These are phyloP conservation scores for Spinellus fusiger DNA, from an alignment of 192 early-diverging fungal genomes.

Conservation along the genomic window DNA sequence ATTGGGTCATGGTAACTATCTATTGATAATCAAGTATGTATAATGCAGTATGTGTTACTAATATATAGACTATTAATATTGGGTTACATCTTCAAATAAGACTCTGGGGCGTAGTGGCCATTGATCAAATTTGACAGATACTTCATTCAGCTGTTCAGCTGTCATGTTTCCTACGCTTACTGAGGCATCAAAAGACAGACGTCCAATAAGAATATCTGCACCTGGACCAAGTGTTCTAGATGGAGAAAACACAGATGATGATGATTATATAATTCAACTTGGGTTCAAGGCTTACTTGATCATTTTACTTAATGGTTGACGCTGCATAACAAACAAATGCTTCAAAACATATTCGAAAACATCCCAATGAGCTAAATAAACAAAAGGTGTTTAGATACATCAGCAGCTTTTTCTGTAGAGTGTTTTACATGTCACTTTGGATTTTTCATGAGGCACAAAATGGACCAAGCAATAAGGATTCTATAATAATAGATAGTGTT, in stretches of 20 bases:
- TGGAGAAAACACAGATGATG: background rate
- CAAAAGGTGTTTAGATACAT: background rate
- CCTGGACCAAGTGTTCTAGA: constrained; percentile 46
- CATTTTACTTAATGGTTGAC: constrained; percentile 20
- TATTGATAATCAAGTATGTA: too few species aligned
- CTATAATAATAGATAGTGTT: constrained; percentile 5
- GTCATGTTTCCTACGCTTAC: constrained; percentile 37
- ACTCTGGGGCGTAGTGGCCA: constrained; percentile 45
- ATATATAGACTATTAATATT: too few species aligned
- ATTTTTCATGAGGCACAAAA: constrained; percentile 22
- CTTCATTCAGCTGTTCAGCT: constrained; percentile 40
- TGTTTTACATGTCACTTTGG: constrained; percentile 9
- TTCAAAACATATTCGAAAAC: constrained; percentile 36
- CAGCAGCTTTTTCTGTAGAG: background rate
- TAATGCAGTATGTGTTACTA: too few species aligned
- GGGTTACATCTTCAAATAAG: constrained; percentile 43
- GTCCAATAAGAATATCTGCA: constrained; percentile 41
- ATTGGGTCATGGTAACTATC: too few species aligned
- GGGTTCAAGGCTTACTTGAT: constrained; percentile 25
- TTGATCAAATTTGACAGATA: constrained; percentile 46
- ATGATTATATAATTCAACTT: background rate
- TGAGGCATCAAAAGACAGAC: constrained; percentile 39
- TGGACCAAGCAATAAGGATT: constrained; percentile 23
- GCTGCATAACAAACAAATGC: constrained; percentile 32
- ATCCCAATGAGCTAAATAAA: constrained; percentile 29